Conservation (phyloP, 2,329 filamentous ascomycete genomes). For the Colletotrichum gigasporum region DNA sequence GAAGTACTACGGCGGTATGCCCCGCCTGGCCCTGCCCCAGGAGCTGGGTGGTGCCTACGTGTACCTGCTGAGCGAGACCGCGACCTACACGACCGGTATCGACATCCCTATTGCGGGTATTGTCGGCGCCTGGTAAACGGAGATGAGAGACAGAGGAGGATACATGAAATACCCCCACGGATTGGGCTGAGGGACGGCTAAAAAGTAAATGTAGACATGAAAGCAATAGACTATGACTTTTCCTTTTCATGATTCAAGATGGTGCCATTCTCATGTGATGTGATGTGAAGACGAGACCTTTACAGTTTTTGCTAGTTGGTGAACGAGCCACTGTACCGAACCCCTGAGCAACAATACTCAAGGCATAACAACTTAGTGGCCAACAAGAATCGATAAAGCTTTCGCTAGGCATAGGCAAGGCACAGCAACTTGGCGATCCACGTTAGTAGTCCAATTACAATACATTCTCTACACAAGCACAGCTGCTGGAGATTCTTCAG, state of each 20-base stretch:
- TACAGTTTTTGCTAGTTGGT: no score
- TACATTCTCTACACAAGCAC: no score
- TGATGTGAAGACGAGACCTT: no score
- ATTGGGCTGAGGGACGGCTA: background rate
- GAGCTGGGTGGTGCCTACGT: slow-evolving; percentile 68
- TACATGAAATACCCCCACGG: background rate
- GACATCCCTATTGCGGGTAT: slow-evolving; percentile 55
- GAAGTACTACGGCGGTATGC: slow-evolving; percentile 68
- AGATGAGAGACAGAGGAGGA: background rate
- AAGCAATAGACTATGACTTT: slow-evolving; percentile 13
- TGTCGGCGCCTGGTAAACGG: slow-evolving; percentile 36
- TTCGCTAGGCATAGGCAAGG: no score
- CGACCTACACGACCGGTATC: slow-evolving; percentile 58
- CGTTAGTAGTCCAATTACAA: no score
- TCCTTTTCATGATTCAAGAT: background rate
- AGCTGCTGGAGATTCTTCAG: no score
- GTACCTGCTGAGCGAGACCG: slow-evolving; percentile 62
- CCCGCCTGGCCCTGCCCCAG: slow-evolving; percentile 59
- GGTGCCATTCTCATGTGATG: no score
- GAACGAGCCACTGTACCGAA: no score
- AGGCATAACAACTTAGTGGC: no score
- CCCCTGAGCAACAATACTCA: no score
- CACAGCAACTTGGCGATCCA: no score
- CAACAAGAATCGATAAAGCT: no score
- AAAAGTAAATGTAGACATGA: slow-evolving; percentile 8